Evolutionary conservation across 805 yeast genomes (phyloP).

Genomic region (Cyberlindnera maclurae): DNA sequence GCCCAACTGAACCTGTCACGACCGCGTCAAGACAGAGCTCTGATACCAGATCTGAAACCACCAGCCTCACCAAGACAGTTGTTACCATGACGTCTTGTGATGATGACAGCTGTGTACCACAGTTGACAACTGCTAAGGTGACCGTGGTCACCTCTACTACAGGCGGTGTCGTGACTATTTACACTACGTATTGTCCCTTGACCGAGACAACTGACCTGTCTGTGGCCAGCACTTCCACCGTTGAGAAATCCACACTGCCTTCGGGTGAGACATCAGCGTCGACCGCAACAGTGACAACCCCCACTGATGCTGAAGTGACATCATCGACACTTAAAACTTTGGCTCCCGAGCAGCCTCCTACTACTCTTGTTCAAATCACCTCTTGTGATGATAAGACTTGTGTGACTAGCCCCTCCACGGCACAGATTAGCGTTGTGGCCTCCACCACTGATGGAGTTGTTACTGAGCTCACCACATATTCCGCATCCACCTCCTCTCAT

Average conservation of each 20-base stretch:
- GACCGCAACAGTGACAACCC: background rate
- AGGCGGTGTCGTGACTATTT: conserved; percentile 24
- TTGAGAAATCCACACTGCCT: background rate
- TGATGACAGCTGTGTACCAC: conserved; percentile 5
- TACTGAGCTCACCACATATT: conserved; percentile 20
- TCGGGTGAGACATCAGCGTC: background rate
- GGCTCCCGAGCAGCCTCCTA: too few species aligned
- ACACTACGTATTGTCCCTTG: conserved; percentile 22
- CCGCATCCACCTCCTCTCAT: conserved; percentile 14
- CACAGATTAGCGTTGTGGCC: conserved; percentile 24
- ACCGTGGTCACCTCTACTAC: conserved; percentile 28
- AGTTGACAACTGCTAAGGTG: conserved; percentile 9
- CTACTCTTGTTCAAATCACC: conserved; percentile 14
- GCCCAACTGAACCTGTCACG: background rate
- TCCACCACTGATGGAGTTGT: conserved; percentile 26
- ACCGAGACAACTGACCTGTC: background rate
- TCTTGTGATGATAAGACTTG: conserved; percentile 13
- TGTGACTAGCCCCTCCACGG: conserved; percentile 5
- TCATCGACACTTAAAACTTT: too few species aligned
- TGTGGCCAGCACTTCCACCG: background rate
- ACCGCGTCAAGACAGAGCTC: background rate
- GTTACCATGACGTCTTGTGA: conserved; percentile 16
- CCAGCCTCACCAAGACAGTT: conserved; percentile 7
- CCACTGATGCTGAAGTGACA: background rate
- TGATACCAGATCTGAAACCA: background rate